phyloP scores from a whole-genome alignment of 331 rosid genomes.

The Phaseolus coccineus region DNA sequence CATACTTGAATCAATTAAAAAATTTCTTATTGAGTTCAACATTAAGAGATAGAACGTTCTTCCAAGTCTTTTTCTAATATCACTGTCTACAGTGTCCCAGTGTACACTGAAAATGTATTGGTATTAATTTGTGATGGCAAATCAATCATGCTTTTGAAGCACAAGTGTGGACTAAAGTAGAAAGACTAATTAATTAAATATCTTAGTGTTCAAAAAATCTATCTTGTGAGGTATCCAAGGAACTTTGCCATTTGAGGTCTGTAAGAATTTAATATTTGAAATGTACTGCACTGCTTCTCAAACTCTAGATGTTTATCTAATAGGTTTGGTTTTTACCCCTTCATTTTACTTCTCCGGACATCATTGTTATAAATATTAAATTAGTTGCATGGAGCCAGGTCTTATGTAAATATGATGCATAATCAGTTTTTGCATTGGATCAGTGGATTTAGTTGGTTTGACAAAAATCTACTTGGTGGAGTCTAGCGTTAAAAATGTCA shows the following conservation, averaged over 20 bases:
- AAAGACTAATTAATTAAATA: not conserved
- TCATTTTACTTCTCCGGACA: not conserved
- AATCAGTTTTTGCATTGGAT: not conserved
- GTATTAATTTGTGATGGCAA: conserved; percentile 14
- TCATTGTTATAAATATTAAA: conserved; percentile 1
- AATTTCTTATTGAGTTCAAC: conserved; percentile 19
- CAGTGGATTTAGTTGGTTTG: conserved; percentile 27
- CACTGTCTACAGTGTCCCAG: not conserved
- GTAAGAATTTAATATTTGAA: not conserved
- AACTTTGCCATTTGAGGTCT: not conserved
- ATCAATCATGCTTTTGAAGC: conserved; percentile 36
- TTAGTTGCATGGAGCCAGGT: conserved; percentile 12
- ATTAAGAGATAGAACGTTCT: conserved; percentile 1
- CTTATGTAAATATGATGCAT: conserved; percentile 2
- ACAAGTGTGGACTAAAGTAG: not conserved
- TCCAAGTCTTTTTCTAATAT: conserved; percentile 38
- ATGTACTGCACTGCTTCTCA: conserved; percentile 8
- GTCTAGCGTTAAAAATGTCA: conserved; percentile 5
- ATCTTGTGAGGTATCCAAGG: not conserved
- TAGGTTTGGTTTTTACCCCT: not conserved
- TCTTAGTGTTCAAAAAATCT: not conserved
- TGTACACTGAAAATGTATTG: not conserved
- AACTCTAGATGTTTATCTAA: not conserved
- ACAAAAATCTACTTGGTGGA: conserved; percentile 9
- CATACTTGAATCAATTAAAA: conserved; percentile 27